A percentile compares a stretch with the other conserved stretches of the same genome.
Evolutionary conservation across 192 early-diverging fungal genomes (phyloP).

Genomic region (Haplosporangium gracile): DNA sequence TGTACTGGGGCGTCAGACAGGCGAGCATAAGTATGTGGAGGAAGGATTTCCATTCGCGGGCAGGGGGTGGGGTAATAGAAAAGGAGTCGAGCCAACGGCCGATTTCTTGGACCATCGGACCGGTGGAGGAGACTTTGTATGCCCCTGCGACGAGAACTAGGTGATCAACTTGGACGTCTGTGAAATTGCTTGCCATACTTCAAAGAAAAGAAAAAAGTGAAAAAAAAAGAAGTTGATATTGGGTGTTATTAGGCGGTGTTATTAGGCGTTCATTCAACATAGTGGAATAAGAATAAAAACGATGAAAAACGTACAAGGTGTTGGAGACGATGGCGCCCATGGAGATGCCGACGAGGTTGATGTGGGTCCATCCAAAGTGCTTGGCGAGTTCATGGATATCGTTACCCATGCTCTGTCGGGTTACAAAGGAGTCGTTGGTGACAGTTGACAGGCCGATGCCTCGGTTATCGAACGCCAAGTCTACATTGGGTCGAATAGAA

Average conservation of each 20-base stretch:
- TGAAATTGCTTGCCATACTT: not conserved
- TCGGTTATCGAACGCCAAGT: not conserved
- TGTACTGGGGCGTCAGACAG: not conserved
- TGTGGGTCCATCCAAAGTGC: conserved; percentile 5
- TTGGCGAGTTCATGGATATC: conserved; percentile 8
- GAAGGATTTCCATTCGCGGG: not conserved
- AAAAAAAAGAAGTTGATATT: too few species aligned
- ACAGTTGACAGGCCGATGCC: conserved; percentile 15
- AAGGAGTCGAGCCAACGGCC: not conserved
- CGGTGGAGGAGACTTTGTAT: not conserved
- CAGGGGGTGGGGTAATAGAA: not conserved
- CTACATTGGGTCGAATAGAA: not conserved
- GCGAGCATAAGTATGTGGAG: conserved; percentile 4
- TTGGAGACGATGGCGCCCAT: conserved; percentile 9
- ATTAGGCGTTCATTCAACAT: too few species aligned
- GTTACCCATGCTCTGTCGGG: not conserved
- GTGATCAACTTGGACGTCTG: not conserved
- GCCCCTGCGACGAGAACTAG: not conserved
- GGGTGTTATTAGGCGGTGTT: too few species aligned
- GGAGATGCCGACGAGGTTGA: conserved; percentile 6
- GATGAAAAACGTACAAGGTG: not conserved
- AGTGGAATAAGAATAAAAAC: too few species aligned
- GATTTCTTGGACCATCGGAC: not conserved
- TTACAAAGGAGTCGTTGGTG: not conserved
- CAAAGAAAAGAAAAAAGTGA: not conserved